A percentile compares a stretch with the other conserved stretches of the same genome.
Conservation (phyloP, 192 early-diverging fungal species). For the Kickxella alabastrina region DNA sequence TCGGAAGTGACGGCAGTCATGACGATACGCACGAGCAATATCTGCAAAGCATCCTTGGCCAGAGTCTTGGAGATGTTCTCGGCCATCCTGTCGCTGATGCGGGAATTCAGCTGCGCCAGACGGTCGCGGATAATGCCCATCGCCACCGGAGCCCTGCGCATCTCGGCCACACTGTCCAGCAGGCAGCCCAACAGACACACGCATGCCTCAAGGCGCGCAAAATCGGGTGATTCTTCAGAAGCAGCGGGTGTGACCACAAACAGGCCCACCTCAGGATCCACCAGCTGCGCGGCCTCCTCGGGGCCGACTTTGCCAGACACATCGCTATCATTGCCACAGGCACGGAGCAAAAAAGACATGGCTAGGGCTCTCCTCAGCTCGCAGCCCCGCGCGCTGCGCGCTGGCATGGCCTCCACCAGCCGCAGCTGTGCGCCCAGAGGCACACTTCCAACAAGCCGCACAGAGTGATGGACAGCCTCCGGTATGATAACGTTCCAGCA, state of each 20-base stretch:
- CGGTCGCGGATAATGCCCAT: conserved; percentile 11
- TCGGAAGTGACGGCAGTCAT: conserved; percentile 18
- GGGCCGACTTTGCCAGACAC: conserved; percentile 1
- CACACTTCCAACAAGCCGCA: background rate
- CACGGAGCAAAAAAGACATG: no score
- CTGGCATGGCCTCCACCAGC: conserved; percentile 1
- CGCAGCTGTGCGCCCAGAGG: background rate
- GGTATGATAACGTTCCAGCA: background rate
- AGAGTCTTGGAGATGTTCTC: conserved; percentile 36
- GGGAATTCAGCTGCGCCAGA: conserved; percentile 19
- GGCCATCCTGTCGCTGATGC: conserved; percentile 34
- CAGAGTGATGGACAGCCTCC: background rate
- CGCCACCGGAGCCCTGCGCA: conserved; percentile 19
- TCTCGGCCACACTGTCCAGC: conserved; percentile 22
- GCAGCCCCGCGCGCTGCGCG: background rate
- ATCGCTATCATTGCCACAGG: no score
- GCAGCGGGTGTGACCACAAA: conserved; percentile 8
- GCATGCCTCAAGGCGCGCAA: conserved; percentile 20
- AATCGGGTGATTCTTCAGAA: no score
- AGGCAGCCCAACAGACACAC: conserved; percentile 34
- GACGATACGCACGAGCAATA: conserved; percentile 22
- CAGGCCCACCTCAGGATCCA: conserved; percentile 12
- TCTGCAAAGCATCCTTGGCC: conserved; percentile 47
- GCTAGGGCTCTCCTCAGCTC: conserved; percentile 1
- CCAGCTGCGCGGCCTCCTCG: conserved; percentile 9